Evolutionary conservation across 2,329 filamentous ascomycete genomes (phyloP).

Genomic region (Cordyceps cateniannulata): DNA sequence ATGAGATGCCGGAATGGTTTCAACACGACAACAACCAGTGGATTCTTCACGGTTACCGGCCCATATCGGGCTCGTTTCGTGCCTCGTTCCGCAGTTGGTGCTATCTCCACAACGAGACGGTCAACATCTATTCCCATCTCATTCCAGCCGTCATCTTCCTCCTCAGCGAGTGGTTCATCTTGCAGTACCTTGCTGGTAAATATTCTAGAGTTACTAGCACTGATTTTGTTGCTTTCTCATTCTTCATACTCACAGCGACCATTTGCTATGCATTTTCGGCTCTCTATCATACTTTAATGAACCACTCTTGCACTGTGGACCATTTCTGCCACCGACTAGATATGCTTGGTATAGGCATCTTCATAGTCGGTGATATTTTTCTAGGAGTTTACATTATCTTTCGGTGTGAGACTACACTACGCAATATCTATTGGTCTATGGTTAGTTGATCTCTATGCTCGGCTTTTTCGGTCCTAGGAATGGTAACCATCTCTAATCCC

Average conservation of each 20-base stretch:
- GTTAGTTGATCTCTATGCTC: conserved; percentile 21
- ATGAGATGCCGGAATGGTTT: conserved; percentile 20
- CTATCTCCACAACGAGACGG: conserved; percentile 30
- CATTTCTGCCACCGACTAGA: conserved; percentile 19
- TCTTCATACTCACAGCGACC: conserved; percentile 18
- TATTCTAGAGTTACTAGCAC: conserved; percentile 16
- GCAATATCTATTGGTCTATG: conserved; percentile 23
- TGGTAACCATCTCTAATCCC: conserved; percentile 11
- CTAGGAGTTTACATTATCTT: conserved; percentile 23
- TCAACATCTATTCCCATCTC: too few species aligned
- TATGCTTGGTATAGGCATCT: conserved; percentile 18
- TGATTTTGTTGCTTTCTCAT: conserved; percentile 18
- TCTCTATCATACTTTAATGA: conserved; percentile 20
- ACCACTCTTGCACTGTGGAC: conserved; percentile 19
- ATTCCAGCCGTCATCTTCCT: conserved; percentile 33
- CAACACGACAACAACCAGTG: conserved; percentile 15
- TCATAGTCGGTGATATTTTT: conserved; percentile 20
- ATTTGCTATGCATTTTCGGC: conserved; percentile 18
- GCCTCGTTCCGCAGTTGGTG: conserved; percentile 33
- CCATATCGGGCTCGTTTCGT: conserved; percentile 29
- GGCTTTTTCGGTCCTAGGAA: conserved; percentile 10
- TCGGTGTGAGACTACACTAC: conserved; percentile 21
- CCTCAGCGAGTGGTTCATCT: conserved; percentile 22
- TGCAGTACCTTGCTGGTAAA: conserved; percentile 16
- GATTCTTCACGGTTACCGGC: conserved; percentile 30